Evolutionary conservation across 768 basidiomycete species (phyloP).

Genomic region (Trametes sanguinea): DNA sequence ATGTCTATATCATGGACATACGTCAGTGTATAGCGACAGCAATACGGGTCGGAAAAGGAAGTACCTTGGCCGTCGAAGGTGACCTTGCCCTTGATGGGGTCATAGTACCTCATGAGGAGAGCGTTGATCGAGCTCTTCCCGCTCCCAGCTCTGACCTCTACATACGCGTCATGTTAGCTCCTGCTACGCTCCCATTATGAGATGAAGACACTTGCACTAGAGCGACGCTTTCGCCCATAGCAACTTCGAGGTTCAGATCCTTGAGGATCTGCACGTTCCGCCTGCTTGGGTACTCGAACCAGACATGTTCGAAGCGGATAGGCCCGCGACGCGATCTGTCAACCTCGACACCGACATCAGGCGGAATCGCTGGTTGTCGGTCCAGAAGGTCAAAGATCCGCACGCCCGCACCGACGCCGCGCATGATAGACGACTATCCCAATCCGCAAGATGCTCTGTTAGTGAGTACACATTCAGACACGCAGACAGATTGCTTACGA

Average conservation of each 20-base stretch:
- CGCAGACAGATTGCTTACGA: conserved; percentile 32
- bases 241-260: conserved; percentile 78
- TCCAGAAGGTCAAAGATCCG: conserved; percentile 95
- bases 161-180: background rate
- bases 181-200: background rate
- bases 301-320: conserved; percentile 80
- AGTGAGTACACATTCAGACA: conserved; percentile 2
- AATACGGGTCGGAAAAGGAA: background rate
- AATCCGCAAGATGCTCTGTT: background rate
- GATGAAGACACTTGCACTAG: conserved; percentile 70
- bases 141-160: conserved; percentile 89
- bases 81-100: conserved; percentile 79
- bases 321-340: conserved; percentile 59
- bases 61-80: conserved; percentile 85
- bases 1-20: conserved; percentile 57
- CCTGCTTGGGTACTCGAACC: conserved; percentile 89
- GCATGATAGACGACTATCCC: conserved; percentile 87
- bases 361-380: conserved; percentile 71
- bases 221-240: conserved; percentile 85
- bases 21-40: background rate
- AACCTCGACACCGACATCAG: conserved; percentile 60
- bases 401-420: conserved; percentile 88
- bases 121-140: conserved; percentile 94
- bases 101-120: conserved; percentile 85
- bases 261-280: conserved; percentile 79